Evolutionary conservation across 805 yeast species (phyloP).

Genomic region (Naumovozyma castellii): DNA sequence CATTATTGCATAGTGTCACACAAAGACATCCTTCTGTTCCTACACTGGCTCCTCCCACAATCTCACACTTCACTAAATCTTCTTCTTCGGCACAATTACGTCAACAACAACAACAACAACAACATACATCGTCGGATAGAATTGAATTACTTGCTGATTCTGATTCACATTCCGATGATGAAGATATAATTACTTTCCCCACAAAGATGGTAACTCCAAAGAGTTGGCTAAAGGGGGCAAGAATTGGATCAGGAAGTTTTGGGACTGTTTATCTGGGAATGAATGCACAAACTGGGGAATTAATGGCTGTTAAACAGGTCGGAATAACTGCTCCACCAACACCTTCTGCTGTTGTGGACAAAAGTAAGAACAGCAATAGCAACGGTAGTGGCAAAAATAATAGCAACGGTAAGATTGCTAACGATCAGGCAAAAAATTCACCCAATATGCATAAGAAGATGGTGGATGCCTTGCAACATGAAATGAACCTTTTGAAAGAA

Average conservation of each 20-base stretch:
- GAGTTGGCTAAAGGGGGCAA: conserved; percentile 86
- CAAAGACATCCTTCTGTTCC: conserved; percentile 2
- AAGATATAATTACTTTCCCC: conserved; percentile 20
- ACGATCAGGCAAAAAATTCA: conserved; percentile 13
- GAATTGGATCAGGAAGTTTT: conserved; percentile 90
- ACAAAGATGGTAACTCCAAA: conserved; percentile 46
- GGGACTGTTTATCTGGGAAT: conserved; percentile 90
- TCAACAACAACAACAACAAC: no score
- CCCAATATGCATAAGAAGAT: conserved; percentile 38
- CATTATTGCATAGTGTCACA: conserved; percentile 29
- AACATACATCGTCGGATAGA: not conserved
- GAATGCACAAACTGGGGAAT: conserved; percentile 85
- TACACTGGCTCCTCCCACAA: not conserved
- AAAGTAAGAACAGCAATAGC: no score
- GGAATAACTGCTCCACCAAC: no score
- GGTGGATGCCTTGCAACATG: conserved; percentile 75
- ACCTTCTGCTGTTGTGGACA: conserved; percentile 3
- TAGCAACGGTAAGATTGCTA: conserved; percentile 18
- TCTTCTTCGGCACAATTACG: no score
- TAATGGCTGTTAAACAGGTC: conserved; percentile 96
- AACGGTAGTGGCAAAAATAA: conserved; percentile 27
- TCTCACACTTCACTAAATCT: not conserved
- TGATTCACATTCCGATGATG: conserved; percentile 11
- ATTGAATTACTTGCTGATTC: not conserved
- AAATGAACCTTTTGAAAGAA: conserved; percentile 66